Base-by-base conservation (phyloP, 1,139 yeast species). In the Geotrichum macrosporum region DNA sequence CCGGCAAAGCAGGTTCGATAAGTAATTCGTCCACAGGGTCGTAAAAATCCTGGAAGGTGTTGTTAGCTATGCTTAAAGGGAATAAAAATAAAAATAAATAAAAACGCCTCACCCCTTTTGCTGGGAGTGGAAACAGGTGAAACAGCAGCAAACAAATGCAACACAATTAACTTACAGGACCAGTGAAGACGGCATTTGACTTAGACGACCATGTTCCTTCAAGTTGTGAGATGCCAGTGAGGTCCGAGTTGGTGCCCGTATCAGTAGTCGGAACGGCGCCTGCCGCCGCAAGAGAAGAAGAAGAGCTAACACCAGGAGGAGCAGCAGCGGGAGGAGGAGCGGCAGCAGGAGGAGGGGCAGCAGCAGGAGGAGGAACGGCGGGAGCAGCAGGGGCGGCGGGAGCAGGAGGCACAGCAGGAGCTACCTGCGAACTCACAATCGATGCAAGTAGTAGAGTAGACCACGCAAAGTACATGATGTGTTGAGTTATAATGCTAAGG, bases 121-220 rank as follows among this genome's bases (percentile, higher is more conserved):
- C n/a, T n/a, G n/a, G n/a, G n/a, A n/a, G n/a, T n/a, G n/a, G n/a
- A n/a, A n/a, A n/a, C 13, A 18, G 18, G 18, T 30, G 12, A 19
- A 12, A 5, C 21, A 43, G 4, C 16, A 30, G 20, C n/a, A 30
- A 15, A 19, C 19, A 21, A 30, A 15, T 39, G 13, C 19, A 34
- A 9, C 9, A 21, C 36, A 33, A 18, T 22, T 36, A 3, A 57
- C 62, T 26, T 60, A 62, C 66, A 0, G 98, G 95, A 0, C 98
- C 98, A 0, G 98, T 92, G 70, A 92, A 83, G 8, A 94, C 98
- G 5, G 95, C 80, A 64, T 85, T 86, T 18, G 96, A 82, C 65
- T 92, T 92, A 15, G 96, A 83, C 1, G 89, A 67, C 98, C 98
- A 92, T 0, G 98, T 92, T n/a, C 98, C 98, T 39, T 60, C 68